Evolutionary conservation across 768 basidiomycete genomes (phyloP), one percentile per base, ranked within the genome.

Genomic region (Cystofilobasidium bisporidii): DNA sequence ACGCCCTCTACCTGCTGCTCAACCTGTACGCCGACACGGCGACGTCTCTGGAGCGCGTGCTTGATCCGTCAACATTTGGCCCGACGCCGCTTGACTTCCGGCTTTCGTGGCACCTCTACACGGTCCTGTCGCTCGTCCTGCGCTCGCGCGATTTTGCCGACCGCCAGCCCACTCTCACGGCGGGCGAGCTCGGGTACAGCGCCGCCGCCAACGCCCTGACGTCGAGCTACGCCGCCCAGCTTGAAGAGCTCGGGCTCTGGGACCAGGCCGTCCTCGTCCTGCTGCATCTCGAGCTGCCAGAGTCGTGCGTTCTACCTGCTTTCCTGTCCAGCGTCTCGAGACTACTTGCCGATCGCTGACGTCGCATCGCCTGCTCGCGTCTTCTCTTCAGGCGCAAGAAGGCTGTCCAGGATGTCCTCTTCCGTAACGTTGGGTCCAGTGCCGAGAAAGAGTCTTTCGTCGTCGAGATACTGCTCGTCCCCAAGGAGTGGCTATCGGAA

Each of bases 91-190:
- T 84, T n/a, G 91, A 93, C 75, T 86, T 84, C 75, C 84, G 90
- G 26, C 79, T 96, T 64, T 82, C 88, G 10, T 99, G 94, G 94
- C 91, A 97, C 77, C 74, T 97, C 40, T 97, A 94, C 76, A 83
- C 91, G 64, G 79, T 98, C 40, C 79, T 98, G 57, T 87, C 91
- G 20, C 83, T 87, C 30, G 88, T 87, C 69, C 85, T 96, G 79
- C 81, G 86, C 32, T 78, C 87, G 43, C 83, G 92, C 26, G 93
- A 97, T 75, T 88, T 94, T 71, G 83, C 85, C n/a, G 94, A 97
- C 75, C 83, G 92, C 14, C 82, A 81, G 41, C 69, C 57, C 24
- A 28, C 47, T 6, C 81, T 83, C 24, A 76, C 80, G 3, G 79
- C 79, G 32, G 70, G 76, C 70, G 69, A 78, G 64, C 71, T 69